Conservation (phyloP, 1,284 basidiomycete species). For the Pseudozyma flocculosa region DNA sequence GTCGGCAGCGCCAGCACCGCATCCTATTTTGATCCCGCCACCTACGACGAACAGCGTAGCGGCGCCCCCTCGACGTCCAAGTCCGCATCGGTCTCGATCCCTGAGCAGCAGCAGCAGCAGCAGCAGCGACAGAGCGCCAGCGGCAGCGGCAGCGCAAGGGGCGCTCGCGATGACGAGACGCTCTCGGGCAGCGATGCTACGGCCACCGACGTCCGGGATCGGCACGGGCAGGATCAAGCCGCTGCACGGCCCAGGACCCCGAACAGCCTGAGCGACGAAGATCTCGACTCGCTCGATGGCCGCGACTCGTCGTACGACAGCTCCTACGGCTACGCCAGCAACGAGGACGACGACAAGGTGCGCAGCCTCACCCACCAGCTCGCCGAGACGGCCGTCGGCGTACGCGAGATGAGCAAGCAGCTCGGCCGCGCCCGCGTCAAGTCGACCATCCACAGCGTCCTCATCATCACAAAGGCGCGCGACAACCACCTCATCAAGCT, state of each 20-base stretch:
- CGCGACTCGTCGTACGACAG: constrained; percentile 18
- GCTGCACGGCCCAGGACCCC: no score
- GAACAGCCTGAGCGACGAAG: constrained; percentile 14
- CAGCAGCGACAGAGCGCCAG: no score
- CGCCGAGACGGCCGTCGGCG: constrained; percentile 93
- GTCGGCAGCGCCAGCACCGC: neutral
- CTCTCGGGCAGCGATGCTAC: constrained; percentile 12
- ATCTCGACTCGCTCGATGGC: constrained; percentile 15
- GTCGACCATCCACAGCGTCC: constrained; percentile 84
- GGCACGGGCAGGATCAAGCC: no score
- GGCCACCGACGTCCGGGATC: no score
- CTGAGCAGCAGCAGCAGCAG: neutral
- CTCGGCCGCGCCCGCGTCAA: constrained; percentile 89
- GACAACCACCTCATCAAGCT: constrained; percentile 95
- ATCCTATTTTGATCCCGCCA: neutral
- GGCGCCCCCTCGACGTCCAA: neutral
- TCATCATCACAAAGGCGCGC: constrained; percentile 96
- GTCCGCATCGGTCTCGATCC: neutral
- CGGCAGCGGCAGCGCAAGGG: neutral
- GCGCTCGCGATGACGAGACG: constrained; percentile 11
- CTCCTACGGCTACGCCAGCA: constrained; percentile 26
- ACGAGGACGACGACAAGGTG: constrained; percentile 66
- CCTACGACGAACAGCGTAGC: neutral
- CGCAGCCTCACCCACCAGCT: constrained; percentile 77
- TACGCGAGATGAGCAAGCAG: constrained; percentile 98